A percentile compares a stretch with the other conserved stretches of the same genome.
phyloP scores from a whole-genome alignment of 257 asterid species.

The Asclepias syriaca region DNA sequence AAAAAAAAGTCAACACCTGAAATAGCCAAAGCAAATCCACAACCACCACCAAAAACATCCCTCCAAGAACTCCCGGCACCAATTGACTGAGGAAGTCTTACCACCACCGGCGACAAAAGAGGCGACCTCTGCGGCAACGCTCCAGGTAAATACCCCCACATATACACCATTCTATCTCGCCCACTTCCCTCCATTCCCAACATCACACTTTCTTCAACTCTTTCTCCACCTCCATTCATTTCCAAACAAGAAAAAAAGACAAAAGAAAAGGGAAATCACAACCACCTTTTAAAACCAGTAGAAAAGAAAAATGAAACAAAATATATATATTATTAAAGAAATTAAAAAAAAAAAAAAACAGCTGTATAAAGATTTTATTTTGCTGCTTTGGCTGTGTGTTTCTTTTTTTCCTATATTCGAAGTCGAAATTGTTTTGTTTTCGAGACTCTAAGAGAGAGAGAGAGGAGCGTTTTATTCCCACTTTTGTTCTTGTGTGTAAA shows the following conservation, averaged over 20 bases:
- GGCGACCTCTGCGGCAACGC: conserved; percentile 93
- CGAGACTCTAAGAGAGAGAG: background rate
- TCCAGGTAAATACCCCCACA: conserved; percentile 98
- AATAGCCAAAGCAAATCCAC: conserved; percentile 95
- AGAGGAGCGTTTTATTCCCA: background rate
- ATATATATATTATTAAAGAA: too few species aligned
- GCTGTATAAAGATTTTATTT: background rate
- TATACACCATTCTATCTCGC: conserved; percentile 45
- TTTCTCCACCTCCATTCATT: conserved; percentile 61
- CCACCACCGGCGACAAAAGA: conserved; percentile 65
- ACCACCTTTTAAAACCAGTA: background rate
- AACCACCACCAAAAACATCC: conserved; percentile 95
- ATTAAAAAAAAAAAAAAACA: background rate
- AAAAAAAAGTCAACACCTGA: conserved; percentile 42
- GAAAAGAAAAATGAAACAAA: background rate
- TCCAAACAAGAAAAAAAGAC: background rate
- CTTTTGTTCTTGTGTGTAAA: background rate
- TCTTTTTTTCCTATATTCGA: background rate
- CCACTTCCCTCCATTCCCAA: conserved; percentile 33
- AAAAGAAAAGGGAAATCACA: conserved; percentile 9
- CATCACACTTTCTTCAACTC: conserved; percentile 50
- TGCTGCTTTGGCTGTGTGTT: background rate
- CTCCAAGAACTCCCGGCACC: conserved; percentile 56
- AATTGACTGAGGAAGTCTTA: conserved; percentile 40
- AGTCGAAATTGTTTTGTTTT: background rate